phyloP scores from a whole-genome alignment of 371 early-diverging fungal genomes.

The Lichtheimia corymbifera region DNA sequence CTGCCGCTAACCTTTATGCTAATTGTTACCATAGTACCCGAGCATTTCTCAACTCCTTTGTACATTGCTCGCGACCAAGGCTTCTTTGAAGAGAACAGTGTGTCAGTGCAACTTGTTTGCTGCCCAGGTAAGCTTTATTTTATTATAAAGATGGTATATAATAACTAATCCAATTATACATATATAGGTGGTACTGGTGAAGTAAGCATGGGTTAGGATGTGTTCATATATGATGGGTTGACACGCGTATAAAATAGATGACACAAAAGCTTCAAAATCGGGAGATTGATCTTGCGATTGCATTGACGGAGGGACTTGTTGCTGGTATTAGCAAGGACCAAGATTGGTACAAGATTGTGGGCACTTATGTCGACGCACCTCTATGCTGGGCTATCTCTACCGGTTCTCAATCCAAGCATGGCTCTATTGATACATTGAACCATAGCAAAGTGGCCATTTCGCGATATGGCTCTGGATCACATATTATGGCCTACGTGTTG shows the following conservation, averaged over 20 bases:
- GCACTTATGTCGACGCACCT: conserved; percentile 76
- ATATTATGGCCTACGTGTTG: conserved; percentile 82
- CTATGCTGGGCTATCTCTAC: conserved; percentile 78
- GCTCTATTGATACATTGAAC: conserved; percentile 59
- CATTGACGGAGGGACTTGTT: conserved; percentile 85
- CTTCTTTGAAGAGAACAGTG: conserved; percentile 55
- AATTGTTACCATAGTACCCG: conserved; percentile 62
- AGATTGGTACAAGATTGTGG: conserved; percentile 67
- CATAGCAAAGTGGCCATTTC: conserved; percentile 72
- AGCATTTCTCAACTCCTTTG: conserved; percentile 86
- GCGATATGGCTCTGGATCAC: conserved; percentile 80
- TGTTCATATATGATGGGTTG: not conserved
- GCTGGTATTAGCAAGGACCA: conserved; percentile 70
- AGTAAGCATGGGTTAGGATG: conserved; percentile 33
- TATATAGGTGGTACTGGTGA: conserved; percentile 66
- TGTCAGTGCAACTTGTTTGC: conserved; percentile 67
- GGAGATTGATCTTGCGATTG: conserved; percentile 77
- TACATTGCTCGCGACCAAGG: conserved; percentile 66
- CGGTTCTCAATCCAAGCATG: conserved; percentile 48
- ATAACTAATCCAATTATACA: not conserved
- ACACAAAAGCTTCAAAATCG: conserved; percentile 67
- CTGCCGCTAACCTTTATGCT: not conserved
- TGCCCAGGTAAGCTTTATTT: conserved; percentile 52
- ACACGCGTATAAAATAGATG: conserved; percentile 62
- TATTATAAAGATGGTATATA: not conserved